These are phyloP conservation scores for Avena sativa DNA, from an alignment of 176 grass and related monocot species.

Conservation along the genomic window DNA sequence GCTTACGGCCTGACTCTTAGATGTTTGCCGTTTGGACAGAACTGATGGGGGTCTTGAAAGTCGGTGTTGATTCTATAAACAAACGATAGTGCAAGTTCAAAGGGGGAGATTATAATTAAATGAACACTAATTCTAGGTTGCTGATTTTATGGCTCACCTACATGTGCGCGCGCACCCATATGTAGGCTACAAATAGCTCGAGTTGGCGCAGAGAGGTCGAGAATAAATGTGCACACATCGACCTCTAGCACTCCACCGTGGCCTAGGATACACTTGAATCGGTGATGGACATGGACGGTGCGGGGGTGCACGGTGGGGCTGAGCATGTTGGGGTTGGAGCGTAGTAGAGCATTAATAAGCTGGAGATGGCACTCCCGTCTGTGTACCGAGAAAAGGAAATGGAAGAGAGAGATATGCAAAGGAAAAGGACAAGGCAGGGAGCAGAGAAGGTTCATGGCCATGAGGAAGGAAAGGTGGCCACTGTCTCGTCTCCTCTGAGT, in stretches of 20 bases:
- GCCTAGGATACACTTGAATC: constrained; percentile 34
- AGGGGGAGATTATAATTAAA: not conserved
- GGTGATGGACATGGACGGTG: constrained; percentile 38
- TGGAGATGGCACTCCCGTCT: constrained; percentile 13
- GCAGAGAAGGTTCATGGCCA: not conserved
- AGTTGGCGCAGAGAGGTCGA: constrained; percentile 29
- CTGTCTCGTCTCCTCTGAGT: constrained; percentile 30
- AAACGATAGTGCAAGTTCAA: not conserved
- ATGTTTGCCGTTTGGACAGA: too few relatives aligned
- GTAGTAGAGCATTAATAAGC: constrained; percentile 36
- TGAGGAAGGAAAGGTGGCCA: not conserved
- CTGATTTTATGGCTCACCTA: not conserved
- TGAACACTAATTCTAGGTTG: not conserved
- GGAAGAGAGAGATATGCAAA: not conserved
- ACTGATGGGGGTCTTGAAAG: too few relatives aligned
- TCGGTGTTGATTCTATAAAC: too few relatives aligned
- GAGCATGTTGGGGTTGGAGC: constrained; percentile 21
- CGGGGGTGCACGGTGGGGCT: constrained; percentile 39
- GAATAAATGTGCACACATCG: constrained; percentile 44
- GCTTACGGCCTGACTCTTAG: too few relatives aligned
- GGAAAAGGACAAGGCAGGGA: not conserved
- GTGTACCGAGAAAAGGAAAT: not conserved
- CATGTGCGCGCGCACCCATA: not conserved
- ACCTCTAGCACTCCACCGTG: not conserved
- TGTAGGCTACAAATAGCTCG: constrained; percentile 11